Base-by-base conservation (phyloP, 1,284 basidiomycete species). In the Marasmius tenuissimus region DNA sequence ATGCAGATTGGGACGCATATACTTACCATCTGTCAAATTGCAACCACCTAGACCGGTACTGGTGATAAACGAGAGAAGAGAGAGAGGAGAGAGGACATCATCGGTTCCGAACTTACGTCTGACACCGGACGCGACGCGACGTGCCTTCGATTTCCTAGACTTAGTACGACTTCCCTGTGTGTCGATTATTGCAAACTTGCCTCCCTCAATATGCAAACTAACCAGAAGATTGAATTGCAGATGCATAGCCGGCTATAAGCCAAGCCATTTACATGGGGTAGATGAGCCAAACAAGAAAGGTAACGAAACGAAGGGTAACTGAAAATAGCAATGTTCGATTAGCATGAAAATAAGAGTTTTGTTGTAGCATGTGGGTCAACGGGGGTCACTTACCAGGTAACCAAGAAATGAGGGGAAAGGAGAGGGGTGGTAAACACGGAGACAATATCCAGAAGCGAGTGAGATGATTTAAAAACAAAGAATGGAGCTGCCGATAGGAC, bases 11-110 rank as follows among this genome's bases (percentile, higher is more conserved):
- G 4, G 20, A 37, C 34, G 52, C 34, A n/a, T 54, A 37, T 38
- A 16, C 20, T 54, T 14, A 54, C 52, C 52, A 54, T n/a, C n/a
- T n/a, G n/a, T n/a, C n/a, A n/a, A n/a, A n/a, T 54, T 35, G 52
- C 27, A 27, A 27, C 18, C 18, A 10, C 27, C n/a, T n/a, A 18
- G 48, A 49, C 11, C 18, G 10, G 12, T 11, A n/a, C 12, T 3
- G 38, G 9, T 18, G 12, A 1, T 54, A 4, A 54, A 16, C 12
- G 52, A 16, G 50, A 22, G 22, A 35, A 22, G 20, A 20, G 20
- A 5, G n/a, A n/a, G 45, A 14, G 16, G n/a, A 14, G 9, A n/a
- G 16, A n/a, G 45, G 9, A 14, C 11, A 27, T 27, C 27, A 4
- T 10, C 16, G 16, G 16, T 47, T 20, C 16, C 45, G 45, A 14